phyloP scores from a whole-genome alignment of 108 stramenopile species.

The Nitzschia palea region DNA sequence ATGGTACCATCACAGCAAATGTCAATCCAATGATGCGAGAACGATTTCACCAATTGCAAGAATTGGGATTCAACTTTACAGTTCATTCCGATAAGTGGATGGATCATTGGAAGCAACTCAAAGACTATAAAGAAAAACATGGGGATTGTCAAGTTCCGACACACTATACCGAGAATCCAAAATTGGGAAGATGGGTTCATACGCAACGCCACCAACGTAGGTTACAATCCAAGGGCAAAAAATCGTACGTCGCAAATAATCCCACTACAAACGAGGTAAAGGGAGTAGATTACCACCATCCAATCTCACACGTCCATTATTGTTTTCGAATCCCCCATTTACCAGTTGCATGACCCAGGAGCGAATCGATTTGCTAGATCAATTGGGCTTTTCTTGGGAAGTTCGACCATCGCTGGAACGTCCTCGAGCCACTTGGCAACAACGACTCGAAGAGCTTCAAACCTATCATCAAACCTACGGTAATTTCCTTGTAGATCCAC shows the following conservation, averaged over 20 bases:
- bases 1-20: background rate
- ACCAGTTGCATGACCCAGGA: slow-evolving; percentile 37
- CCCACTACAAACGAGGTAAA: background rate
- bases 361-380: slow-evolving; percentile 37
- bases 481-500: slow-evolving; percentile 8
- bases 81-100: slow-evolving; percentile 37
- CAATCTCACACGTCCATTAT: background rate
- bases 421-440: slow-evolving; percentile 27
- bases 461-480: slow-evolving; percentile 7
- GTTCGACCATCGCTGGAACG: slow-evolving; percentile 24
- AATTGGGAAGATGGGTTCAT: slow-evolving; percentile 69
- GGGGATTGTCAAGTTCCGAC: slow-evolving; percentile 57
- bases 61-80: slow-evolving; percentile 30
- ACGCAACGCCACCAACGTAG: slow-evolving; percentile 55
- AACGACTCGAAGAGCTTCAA: slow-evolving; percentile 13
- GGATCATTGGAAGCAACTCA: slow-evolving; percentile 22
- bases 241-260: slow-evolving; percentile 20
- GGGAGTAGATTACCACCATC: background rate
- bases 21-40: background rate
- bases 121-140: slow-evolving; percentile 20
- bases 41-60: slow-evolving; percentile 18
- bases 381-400: slow-evolving; percentile 40
- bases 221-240: slow-evolving; percentile 46
- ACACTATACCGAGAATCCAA: slow-evolving; percentile 52
- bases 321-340: too few relatives aligned